phyloP scores from a whole-genome alignment of 2,329 filamentous ascomycete genomes.

The Fusarium sp. region DNA sequence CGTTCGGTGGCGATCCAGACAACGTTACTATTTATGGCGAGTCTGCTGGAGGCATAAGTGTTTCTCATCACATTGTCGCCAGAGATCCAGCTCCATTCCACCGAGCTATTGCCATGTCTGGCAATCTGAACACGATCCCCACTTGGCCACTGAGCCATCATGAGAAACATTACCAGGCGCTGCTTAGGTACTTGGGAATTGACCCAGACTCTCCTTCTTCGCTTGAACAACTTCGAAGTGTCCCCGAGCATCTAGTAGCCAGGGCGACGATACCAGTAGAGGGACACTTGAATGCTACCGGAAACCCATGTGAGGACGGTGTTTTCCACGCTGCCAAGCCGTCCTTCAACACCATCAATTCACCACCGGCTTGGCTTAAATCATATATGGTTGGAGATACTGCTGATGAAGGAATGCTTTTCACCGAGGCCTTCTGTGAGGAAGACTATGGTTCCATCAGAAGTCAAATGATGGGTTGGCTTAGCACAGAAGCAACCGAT shows the following conservation, averaged over 20 bases:
- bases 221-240: slow-evolving; percentile 15
- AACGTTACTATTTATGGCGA: slow-evolving; percentile 28
- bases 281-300: slow-evolving; percentile 17
- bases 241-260: slow-evolving; percentile 13
- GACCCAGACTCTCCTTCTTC: slow-evolving; percentile 13
- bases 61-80: slow-evolving; percentile 18
- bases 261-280: slow-evolving; percentile 20
- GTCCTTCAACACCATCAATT: neutral
- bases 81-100: slow-evolving; percentile 20
- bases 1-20: slow-evolving; percentile 19
- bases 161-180: slow-evolving; percentile 20
- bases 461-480: neutral
- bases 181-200: slow-evolving; percentile 21
- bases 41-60: slow-evolving; percentile 20
- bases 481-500: neutral
- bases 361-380: slow-evolving; percentile 22
- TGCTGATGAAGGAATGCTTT: slow-evolving; percentile 29
- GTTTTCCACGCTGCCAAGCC: slow-evolving; percentile 8
- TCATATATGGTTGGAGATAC: slow-evolving; percentile 27
- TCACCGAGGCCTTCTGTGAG: slow-evolving; percentile 4
- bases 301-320: slow-evolving; percentile 27
- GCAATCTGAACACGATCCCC: slow-evolving; percentile 20
- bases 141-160: slow-evolving; percentile 17
- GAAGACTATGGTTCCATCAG: neutral
- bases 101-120: slow-evolving; percentile 26